phyloP scores from a whole-genome alignment of 192 early-diverging fungal genomes.

The Tieghemiomyces parasiticus region DNA sequence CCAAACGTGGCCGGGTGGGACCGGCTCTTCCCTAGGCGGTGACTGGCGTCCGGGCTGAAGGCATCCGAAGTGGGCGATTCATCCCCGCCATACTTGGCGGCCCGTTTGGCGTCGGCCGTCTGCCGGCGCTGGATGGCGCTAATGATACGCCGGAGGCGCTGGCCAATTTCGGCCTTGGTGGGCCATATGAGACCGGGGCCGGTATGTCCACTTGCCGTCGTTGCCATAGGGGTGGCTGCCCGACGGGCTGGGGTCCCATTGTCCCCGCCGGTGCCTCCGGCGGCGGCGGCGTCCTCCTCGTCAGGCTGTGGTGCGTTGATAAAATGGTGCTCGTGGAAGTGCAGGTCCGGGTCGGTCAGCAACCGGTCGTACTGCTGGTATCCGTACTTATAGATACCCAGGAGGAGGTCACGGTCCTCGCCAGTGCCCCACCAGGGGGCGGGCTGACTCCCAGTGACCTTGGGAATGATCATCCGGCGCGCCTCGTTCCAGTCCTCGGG shows the following conservation, averaged over 20 bases:
- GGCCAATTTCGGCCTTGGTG: conserved; percentile 42
- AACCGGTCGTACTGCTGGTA: conserved; percentile 34
- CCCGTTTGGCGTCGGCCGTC: conserved; percentile 26
- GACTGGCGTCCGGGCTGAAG: conserved; percentile 20
- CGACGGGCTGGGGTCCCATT: neutral
- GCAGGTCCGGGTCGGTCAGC: conserved; percentile 1
- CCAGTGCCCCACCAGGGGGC: conserved; percentile 54
- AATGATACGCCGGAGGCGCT: conserved; percentile 38
- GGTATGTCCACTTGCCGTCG: neutral
- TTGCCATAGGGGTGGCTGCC: neutral
- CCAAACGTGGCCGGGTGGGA: neutral
- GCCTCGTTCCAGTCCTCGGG: conserved; percentile 44
- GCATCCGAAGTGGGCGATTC: conserved; percentile 20
- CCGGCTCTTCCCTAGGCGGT: neutral
- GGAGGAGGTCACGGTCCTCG: conserved; percentile 63
- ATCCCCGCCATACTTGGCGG: conserved; percentile 22
- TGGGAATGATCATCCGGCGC: conserved; percentile 46
- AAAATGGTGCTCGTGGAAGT: conserved; percentile 3
- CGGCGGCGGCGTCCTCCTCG: neutral
- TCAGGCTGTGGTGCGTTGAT: conserved; percentile 1
- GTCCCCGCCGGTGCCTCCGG: neutral
- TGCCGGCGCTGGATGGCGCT: conserved; percentile 35
- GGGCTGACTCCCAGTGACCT: conserved; percentile 43
- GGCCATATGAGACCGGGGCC: conserved; percentile 31
- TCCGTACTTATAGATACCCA: conserved; percentile 67